Evolutionary conservation across 2,329 filamentous ascomycete genomes (phyloP), one percentile per base, ranked within the genome.

Genomic region (Fonsecaea pedrosoi): DNA sequence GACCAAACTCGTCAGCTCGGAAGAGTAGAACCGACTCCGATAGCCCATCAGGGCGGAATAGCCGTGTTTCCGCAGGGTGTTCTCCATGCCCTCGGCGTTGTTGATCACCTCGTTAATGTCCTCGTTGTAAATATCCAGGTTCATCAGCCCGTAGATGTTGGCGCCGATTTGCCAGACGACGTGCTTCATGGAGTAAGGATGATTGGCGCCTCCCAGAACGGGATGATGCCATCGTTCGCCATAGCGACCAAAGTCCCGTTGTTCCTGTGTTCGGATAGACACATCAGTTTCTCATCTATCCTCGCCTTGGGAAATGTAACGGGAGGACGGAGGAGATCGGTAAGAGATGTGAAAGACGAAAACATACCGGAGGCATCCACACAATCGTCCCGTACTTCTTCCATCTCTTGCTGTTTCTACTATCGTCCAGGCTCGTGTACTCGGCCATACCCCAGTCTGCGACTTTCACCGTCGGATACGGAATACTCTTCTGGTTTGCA

Each of bases 361-460:
- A 45, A 60, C 65, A 62, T 48, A 68, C 65, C 30, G 65, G 68
- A 21, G 68, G 68, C 56, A 64, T 60, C 68, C 68, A 70, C 32
- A 25, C 25, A 45, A 65, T 63, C 7, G 68, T 68, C 10, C 68
- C 68, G 54, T 66, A 37, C 4, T 54, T 40, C 18, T 60, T 70
- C 45, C 42, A 70, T 45, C 40, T 55, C 5, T 30, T 12, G 45
- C 65, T 68, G 34, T 70, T 70, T n/a, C 66, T 60, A 4, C 50
- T 40, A 42, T 65, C 62, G 12, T 63, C 21, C 12, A 54, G 34
- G 32, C 53, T 66, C 3, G 68, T 70, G 40, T 62, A 70, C 48
- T 66, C 68, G 18, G 62, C 65, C 60, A 66, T 32, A 5, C 65
- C 68, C 65, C 65, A 70, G 60, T 70, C 68, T 12, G 32, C 65